Evolutionary conservation across 2,329 filamentous ascomycete genomes (phyloP).

Genomic region (Annulohypoxylon truncatum): DNA sequence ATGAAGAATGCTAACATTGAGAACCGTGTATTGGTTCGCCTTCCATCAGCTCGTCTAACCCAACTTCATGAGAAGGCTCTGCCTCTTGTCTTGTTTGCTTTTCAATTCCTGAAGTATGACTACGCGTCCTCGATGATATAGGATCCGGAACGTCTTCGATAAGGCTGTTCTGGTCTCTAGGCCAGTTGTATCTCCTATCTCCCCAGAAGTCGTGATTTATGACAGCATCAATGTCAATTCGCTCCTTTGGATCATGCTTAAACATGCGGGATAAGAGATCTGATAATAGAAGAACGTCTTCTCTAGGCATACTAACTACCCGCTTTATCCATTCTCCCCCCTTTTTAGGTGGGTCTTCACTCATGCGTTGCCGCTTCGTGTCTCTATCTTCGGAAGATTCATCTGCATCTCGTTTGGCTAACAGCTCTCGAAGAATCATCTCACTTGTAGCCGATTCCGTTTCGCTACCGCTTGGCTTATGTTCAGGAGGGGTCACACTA

Average conservation of each 20-base stretch:
- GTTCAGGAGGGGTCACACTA: not conserved
- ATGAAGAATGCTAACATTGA: not conserved
- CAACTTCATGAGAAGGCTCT: not conserved
- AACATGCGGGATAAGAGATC: constrained; percentile 29
- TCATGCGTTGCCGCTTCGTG: constrained; percentile 12
- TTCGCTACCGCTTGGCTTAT: not conserved
- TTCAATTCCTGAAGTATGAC: not conserved
- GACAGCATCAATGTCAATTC: constrained; percentile 22
- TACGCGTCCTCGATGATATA: constrained; percentile 29
- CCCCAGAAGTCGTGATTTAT: constrained; percentile 28
- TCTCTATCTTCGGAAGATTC: not conserved
- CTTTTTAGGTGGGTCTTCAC: not conserved
- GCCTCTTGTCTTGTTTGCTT: not conserved
- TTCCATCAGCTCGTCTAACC: not conserved
- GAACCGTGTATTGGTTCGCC: not conserved
- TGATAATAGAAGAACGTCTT: constrained; percentile 22
- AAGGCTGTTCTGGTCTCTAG: not conserved
- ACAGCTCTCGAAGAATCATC: not conserved
- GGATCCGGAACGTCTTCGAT: constrained; percentile 15
- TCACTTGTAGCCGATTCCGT: not conserved
- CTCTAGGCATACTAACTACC: constrained; percentile 11
- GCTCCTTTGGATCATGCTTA: constrained; percentile 21
- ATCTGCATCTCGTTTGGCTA: not conserved
- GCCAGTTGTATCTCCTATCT: constrained; percentile 13
- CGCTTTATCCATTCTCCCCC: not conserved